Evolutionary conservation across 2,329 filamentous ascomycete species (phyloP).

Genomic region (Penicillium glabrum): DNA sequence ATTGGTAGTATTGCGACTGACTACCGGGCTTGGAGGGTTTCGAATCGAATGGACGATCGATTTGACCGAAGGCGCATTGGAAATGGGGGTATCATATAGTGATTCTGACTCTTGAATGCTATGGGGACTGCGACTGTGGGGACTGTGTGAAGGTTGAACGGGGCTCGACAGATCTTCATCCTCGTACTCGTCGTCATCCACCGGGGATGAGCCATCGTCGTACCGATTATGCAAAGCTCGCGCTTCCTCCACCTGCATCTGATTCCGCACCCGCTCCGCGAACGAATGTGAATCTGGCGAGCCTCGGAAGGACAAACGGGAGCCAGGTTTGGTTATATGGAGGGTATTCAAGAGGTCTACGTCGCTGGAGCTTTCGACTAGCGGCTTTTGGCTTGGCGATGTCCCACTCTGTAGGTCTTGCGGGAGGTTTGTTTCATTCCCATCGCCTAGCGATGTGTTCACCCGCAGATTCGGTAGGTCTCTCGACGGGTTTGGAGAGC

Average conservation of each 20-base stretch:
- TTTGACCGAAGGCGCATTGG: conserved; percentile 24
- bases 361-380: conserved; percentile 37
- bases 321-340: conserved; percentile 29
- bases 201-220: conserved; percentile 32
- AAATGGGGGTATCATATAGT: conserved; percentile 28
- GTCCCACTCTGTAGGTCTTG: conserved; percentile 13
- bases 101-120: conserved; percentile 12
- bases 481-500: conserved; percentile 14
- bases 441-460: conserved; percentile 33
- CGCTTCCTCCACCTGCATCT: conserved; percentile 55
- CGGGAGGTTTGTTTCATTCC: conserved; percentile 13
- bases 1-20: conserved; percentile 14
- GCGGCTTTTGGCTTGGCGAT: conserved; percentile 26
- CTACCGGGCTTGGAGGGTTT: conserved; percentile 24
- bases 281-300: conserved; percentile 46
- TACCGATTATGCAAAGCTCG: conserved; percentile 48
- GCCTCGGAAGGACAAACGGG: conserved; percentile 40
- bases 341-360: conserved; percentile 39
- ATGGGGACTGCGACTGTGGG: conserved; percentile 9
- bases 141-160: conserved; percentile 11
- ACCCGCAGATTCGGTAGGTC: conserved; percentile 30
- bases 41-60: conserved; percentile 28
- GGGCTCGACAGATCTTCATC: conserved; percentile 15
- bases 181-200: conserved; percentile 17
- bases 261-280: conserved; percentile 48